Percentiles rank a stretch among this genome's conserved stretches.
Conservation (phyloP, 2,329 filamentous ascomycete species). For the Botrytis deweyae region DNA sequence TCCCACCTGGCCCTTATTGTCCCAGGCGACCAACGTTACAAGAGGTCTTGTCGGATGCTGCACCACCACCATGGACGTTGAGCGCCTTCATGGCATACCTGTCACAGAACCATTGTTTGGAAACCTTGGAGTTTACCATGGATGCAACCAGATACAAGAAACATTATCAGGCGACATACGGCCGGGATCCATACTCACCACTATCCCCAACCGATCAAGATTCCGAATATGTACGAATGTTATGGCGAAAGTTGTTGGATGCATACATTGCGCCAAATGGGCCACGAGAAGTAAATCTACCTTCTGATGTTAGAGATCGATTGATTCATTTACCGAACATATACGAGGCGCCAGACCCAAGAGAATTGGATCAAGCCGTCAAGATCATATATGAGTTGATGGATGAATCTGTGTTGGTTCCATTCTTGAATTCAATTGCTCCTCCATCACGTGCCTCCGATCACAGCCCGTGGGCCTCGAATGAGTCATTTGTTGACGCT, state of each 20-base stretch:
- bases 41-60: slow-evolving; percentile 84
- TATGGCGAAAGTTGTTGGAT: slow-evolving; percentile 86
- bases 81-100: slow-evolving; percentile 94
- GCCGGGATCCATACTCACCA: slow-evolving; percentile 45
- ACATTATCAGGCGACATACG: slow-evolving; percentile 44
- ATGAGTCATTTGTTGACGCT: slow-evolving; percentile 35
- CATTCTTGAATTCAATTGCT: slow-evolving; percentile 68
- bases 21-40: slow-evolving; percentile 69
- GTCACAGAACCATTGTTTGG: slow-evolving; percentile 94
- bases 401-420: slow-evolving; percentile 93
- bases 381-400: slow-evolving; percentile 91
- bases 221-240: slow-evolving; percentile 62
- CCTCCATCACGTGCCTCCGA: slow-evolving; percentile 33
- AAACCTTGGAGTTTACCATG: slow-evolving; percentile 95
- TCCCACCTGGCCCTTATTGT: slow-evolving; percentile 49
- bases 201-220: slow-evolving; percentile 38
- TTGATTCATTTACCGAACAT: slow-evolving; percentile 64
- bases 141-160: slow-evolving; percentile 81
- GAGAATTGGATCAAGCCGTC: slow-evolving; percentile 76
- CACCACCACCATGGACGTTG: slow-evolving; percentile 85
- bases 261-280: slow-evolving; percentile 87
- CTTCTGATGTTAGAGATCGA: slow-evolving; percentile 78
- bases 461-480: slow-evolving; percentile 37
- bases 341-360: slow-evolving; percentile 68
- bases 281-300: slow-evolving; percentile 86